These are phyloP conservation scores for Coleophoma crateriformis DNA, from an alignment of 2,329 filamentous ascomycete species.

Conservation along the genomic window DNA sequence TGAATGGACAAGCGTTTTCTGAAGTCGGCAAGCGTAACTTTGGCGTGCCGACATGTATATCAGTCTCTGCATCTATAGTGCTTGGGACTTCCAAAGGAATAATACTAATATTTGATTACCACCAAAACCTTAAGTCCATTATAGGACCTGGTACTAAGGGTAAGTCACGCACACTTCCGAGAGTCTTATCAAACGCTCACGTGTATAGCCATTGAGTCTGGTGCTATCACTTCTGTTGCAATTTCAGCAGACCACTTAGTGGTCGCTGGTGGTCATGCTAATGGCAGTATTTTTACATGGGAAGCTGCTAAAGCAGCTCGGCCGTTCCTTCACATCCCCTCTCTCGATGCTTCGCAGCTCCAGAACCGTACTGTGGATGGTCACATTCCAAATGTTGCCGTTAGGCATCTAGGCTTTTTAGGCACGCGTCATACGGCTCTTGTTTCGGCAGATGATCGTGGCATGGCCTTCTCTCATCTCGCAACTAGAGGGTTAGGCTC, in stretches of 20 bases:
- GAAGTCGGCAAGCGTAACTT: constrained; percentile 90
- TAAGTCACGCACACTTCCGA: constrained; percentile 29
- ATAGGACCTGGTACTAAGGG: constrained; percentile 91
- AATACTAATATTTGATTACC: constrained; percentile 94
- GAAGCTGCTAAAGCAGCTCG: constrained; percentile 77
- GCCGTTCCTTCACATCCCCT: constrained; percentile 83
- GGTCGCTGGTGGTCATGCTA: constrained; percentile 82
- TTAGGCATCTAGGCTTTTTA: constrained; percentile 91
- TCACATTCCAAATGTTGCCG: constrained; percentile 69
- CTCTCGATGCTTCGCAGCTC: constrained; percentile 60
- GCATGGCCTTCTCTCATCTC: constrained; percentile 98
- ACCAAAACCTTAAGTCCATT: constrained; percentile 89
- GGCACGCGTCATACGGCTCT: constrained; percentile 90
- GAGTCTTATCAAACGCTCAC: constrained; percentile 23
- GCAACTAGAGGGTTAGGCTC: constrained; percentile 87
- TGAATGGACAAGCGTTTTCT: constrained; percentile 85
- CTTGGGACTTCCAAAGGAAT: constrained; percentile 92
- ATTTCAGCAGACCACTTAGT: constrained; percentile 93
- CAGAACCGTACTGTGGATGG: constrained; percentile 70
- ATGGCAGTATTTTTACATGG: constrained; percentile 95
- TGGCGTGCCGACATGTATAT: constrained; percentile 83
- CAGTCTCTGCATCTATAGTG: constrained; percentile 81
- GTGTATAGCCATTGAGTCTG: constrained; percentile 74
- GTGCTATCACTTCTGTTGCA: constrained; percentile 78
- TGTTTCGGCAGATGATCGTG: constrained; percentile 88